phyloP scores from a whole-genome alignment of 2,329 filamentous ascomycete species.

The Cercospora sp. region DNA sequence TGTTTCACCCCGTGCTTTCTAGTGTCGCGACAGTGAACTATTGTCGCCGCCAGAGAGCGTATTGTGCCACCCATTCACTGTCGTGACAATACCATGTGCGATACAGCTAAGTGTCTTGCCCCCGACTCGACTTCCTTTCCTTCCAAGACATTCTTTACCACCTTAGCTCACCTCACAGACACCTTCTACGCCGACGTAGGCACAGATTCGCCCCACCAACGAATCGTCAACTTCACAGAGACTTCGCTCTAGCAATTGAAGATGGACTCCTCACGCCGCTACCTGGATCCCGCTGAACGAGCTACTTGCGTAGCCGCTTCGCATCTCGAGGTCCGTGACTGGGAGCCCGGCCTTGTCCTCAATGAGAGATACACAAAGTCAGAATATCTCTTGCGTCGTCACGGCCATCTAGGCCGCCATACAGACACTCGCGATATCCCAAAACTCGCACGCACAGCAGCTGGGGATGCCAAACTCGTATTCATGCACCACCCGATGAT shows the following conservation, averaged over 20 bases:
- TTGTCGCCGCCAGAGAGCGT: neutral
- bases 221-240: neutral
- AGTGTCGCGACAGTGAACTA: neutral
- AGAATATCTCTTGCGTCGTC: constrained; percentile 33
- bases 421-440: constrained; percentile 21
- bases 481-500: constrained; percentile 25
- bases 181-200: neutral
- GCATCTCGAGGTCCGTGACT: constrained; percentile 14
- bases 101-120: neutral
- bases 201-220: neutral
- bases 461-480: constrained; percentile 27
- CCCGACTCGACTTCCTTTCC: neutral
- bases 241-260: neutral
- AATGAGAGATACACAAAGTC: constrained; percentile 32
- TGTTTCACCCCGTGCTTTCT: neutral
- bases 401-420: constrained; percentile 27
- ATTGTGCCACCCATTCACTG: neutral
- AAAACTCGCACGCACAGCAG: constrained; percentile 21
- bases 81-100: neutral
- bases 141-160: neutral
- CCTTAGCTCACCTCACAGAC: neutral
- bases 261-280: constrained; percentile 10
- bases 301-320: constrained; percentile 1
- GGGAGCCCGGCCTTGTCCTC: constrained; percentile 30
- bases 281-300: neutral